Conservation (phyloP, 345 rosid species). For the Hypericum perforatum region DNA sequence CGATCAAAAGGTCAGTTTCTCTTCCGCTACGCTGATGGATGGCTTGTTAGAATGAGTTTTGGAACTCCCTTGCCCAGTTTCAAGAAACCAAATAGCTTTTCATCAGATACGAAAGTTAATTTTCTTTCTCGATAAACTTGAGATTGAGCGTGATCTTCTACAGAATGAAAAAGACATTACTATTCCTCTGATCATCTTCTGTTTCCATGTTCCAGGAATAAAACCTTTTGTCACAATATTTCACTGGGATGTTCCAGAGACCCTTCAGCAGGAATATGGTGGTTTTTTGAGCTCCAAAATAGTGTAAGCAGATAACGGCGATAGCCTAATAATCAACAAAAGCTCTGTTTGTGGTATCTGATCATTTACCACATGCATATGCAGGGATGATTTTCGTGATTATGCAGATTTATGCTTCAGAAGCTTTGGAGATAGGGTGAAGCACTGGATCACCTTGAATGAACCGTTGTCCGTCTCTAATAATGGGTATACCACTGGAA, state of each 20-base stretch:
- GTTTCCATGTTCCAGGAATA: neutral
- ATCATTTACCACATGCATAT: neutral
- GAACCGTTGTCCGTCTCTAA: slow-evolving; percentile 1
- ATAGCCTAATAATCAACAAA: neutral
- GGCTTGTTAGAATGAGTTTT: neutral
- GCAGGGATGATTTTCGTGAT: slow-evolving; percentile 10
- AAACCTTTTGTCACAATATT: neutral
- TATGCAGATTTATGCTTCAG: slow-evolving; percentile 9
- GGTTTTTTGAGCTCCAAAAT: slow-evolving; percentile 2
- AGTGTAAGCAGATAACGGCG: neutral
- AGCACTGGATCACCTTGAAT: slow-evolving; percentile 12
- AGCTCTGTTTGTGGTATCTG: slow-evolving; percentile 6
- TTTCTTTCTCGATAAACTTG: no score
- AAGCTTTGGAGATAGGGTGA: slow-evolving; percentile 18
- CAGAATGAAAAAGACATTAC: no score
- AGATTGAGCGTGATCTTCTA: no score
- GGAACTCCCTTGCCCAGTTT: neutral
- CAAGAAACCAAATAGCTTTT: no score
- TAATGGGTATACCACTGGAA: slow-evolving; percentile 1
- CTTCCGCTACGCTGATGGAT: neutral
- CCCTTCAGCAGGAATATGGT: slow-evolving; percentile 1
- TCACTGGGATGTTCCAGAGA: slow-evolving; percentile 1
- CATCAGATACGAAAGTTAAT: no score
- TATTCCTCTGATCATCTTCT: neutral
- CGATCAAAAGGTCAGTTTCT: neutral